Evolutionary conservation across 176 grass and related monocot genomes (phyloP), one percentile per base, ranked within the genome.

Genomic region (Oryza glaberrima): DNA sequence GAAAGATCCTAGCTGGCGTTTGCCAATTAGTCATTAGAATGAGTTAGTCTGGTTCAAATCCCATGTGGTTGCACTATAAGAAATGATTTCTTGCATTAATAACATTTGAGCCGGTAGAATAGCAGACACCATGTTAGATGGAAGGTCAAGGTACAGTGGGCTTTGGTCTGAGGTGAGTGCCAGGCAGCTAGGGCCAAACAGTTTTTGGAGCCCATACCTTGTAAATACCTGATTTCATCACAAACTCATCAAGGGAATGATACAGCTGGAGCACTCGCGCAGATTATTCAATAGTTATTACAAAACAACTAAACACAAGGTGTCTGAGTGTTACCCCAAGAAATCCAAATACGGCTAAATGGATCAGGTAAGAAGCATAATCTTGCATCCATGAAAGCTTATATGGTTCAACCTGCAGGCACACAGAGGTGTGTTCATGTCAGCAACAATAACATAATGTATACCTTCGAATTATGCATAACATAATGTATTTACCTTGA

Each of bases 1-100:
- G 78, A 99, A 99, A 74, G 96, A 99, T 88, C 96, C 96, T 45
- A 99, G 75, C 96, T 99, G 93, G 54, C 69, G 38, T 36, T 80
- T 78, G 85, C 26, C 75, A 77, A 70, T 72, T 79, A 65, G 28
- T 23, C 63, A 70, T 56, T 78, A 84, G 34, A 9, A 76, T 41
- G 40, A 28, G 45, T 83, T 40, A 81, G 30, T 51, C 35, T 15
- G 70, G 16, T 56, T 20, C 7, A 73, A 66, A 61, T 28, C 48
- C 2, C 45, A 2, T 51, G 25, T 49, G 8, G 36, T 73, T 72
- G 14, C 47, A 66, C 14, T 41, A 77, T 7, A 82, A 64, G 2
- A 70, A 78, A n/a, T 79, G 36, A 20, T 87, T 34, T 11, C 7
- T 66, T 84, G n/a, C 56, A 71, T 38, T 52, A 7, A 23, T 84